Percentiles rank a stretch among this genome's conserved stretches.
Conservation (phyloP, 169 alveolate genomes). For the Cryptosporidium tyzzeri region DNA sequence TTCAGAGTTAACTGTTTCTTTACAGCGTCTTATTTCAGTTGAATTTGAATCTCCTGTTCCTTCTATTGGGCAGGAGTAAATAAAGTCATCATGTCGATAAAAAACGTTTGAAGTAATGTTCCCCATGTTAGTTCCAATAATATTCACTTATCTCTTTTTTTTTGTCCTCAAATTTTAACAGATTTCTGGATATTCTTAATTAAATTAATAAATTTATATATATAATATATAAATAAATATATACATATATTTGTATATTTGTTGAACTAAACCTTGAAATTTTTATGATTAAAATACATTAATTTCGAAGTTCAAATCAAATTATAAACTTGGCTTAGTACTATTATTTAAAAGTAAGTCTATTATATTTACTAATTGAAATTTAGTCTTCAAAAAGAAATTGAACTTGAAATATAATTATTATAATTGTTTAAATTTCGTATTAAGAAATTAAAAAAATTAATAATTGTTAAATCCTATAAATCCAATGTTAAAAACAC, state of each 20-base stretch:
- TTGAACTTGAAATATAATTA: too few species aligned
- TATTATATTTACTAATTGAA: too few species aligned
- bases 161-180: too few species aligned
- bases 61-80: conserved; percentile 49
- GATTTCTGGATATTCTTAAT: too few species aligned
- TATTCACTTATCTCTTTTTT: too few species aligned
- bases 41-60: conserved; percentile 43
- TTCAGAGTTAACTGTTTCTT: conserved; percentile 9
- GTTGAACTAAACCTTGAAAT: not conserved
- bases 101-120: conserved; percentile 16
- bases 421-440: too few species aligned
- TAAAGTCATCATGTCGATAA: not conserved
- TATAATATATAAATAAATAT: too few species aligned
- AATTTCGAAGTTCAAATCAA: not conserved
- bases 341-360: too few species aligned
- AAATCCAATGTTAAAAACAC: not conserved
- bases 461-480: not conserved
- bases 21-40: conserved; percentile 47
- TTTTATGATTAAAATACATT: not conserved
- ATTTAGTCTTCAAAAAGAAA: not conserved
- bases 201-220: too few species aligned
- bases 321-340: not conserved
- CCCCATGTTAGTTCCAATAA: conserved; percentile 22
- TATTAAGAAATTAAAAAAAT: too few species aligned
- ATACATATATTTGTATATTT: too few species aligned